Base-by-base conservation (phyloP, 164 flowering plant species). In the Sextonia rubra region DNA sequence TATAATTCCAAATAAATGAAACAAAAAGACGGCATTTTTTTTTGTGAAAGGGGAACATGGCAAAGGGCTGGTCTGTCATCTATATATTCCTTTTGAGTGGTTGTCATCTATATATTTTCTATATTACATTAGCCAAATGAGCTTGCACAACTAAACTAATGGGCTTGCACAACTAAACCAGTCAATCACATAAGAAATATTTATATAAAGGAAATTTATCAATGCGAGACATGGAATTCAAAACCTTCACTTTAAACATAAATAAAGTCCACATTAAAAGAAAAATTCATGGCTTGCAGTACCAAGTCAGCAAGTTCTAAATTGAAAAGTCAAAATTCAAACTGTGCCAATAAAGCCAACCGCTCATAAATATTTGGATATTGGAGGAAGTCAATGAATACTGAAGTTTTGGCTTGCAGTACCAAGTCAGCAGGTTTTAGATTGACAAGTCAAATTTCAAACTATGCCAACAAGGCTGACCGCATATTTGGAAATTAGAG, bases 1-100 rank as follows among this genome's bases (percentile, higher is more conserved):
- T n/a, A 68, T 66, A 63, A 69, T 52, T 63, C 65, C 30, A 47
- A 70, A 44, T 24, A 72, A 49, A 69, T 47, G 48, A 44, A 25
- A 47, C 22, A 47, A 72, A 68, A 27, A 47, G 12, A 52, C 44
- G 65, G 49, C 47, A 56, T 70, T 23, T n/a, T n/a, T n/a, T n/a
- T n/a, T 29, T 25, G 67, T 27, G 6, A 25, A 68, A 71, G 12
- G 27, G 12, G 61, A 67, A 56, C 64, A 47, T 24, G 22, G 47
- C 22, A 47, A 47, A 44, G 55, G 61, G 2, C 48, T 7, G 44
- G 25, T n/a, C 24, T 12, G 1, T 25, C 65, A n/a, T n/a, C 24
- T 6, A 62, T n/a, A 24, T n/a, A 2, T 12, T 24, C 1, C 8
- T 32, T 32, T 37, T 37, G 1, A 7, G 5, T 5, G 7, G 25